Percentiles rank a stretch among this genome's conserved stretches.
phyloP scores from a whole-genome alignment of 1,139 yeast species.

The Diutina siamensis region DNA sequence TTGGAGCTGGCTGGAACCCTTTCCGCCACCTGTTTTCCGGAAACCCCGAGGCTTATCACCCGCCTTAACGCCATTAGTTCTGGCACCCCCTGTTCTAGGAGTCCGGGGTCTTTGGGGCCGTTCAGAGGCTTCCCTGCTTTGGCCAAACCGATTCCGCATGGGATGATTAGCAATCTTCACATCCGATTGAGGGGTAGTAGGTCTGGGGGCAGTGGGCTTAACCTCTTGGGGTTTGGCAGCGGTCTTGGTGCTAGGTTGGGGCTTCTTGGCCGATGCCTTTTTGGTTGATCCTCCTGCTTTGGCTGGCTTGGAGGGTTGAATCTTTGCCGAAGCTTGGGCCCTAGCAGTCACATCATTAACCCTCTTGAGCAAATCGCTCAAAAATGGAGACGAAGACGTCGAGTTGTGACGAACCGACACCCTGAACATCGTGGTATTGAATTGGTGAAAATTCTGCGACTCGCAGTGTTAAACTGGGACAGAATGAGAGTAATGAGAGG shows the following conservation, averaged over 20 bases:
- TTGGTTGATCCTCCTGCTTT: too few species aligned
- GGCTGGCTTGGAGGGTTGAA: not conserved
- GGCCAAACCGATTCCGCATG: constrained; percentile 1
- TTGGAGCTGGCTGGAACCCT: too few species aligned
- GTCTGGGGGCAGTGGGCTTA: not conserved
- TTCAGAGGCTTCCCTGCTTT: not conserved
- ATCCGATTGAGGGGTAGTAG: not conserved
- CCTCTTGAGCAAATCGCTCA: constrained; percentile 24
- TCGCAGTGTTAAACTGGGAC: too few species aligned
- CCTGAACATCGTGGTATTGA: not conserved
- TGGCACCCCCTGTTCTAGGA: not conserved
- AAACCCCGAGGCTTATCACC: not conserved
- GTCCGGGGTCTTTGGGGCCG: not conserved
- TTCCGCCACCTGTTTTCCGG: too few species aligned
- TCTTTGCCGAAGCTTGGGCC: constrained; percentile 7
- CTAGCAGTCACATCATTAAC: constrained; percentile 22
- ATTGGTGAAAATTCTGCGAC: not conserved
- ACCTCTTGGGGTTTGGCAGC: not conserved
- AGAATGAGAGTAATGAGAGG: too few species aligned
- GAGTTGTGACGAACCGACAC: constrained; percentile 11
- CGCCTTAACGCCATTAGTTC: not conserved
- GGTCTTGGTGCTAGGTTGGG: not conserved
- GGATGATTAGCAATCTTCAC: not conserved
- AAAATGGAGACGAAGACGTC: constrained; percentile 12
- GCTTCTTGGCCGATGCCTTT: not conserved